Evolutionary conservation across 208 protist species (phyloP).

Genomic region (Leishmania aethiopica): DNA sequence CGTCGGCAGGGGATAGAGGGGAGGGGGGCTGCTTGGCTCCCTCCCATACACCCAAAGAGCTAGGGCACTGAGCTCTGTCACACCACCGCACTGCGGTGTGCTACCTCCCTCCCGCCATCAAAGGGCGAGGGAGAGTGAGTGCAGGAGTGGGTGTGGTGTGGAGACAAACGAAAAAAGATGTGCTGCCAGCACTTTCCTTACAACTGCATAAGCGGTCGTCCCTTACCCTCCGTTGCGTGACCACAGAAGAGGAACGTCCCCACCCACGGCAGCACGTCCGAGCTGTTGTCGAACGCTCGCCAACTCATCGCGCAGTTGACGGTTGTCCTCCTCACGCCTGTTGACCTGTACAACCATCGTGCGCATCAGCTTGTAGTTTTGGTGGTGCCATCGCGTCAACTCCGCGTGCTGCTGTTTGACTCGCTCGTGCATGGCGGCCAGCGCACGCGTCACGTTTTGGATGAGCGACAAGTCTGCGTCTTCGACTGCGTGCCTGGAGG

Average conservation of each 20-base stretch:
- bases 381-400: conserved; percentile 28
- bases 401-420: conserved; percentile 38
- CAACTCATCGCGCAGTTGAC: conserved; percentile 10
- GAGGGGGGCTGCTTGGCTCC: background rate
- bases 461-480: conserved; percentile 10
- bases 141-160: background rate
- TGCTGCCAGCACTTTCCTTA: background rate
- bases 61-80: background rate
- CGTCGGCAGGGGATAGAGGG: background rate
- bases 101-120: background rate
- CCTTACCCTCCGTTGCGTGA: background rate
- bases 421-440: conserved; percentile 34
- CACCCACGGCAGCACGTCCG: background rate
- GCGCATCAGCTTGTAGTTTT: conserved; percentile 31
- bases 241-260: background rate
- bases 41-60: background rate
- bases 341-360: conserved; percentile 31
- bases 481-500: background rate
- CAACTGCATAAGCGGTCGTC: background rate
- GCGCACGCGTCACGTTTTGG: conserved; percentile 33
- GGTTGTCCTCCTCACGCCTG: conserved; percentile 26
- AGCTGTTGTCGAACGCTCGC: background rate
- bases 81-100: background rate
- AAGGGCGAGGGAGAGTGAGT: background rate
- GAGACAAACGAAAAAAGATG: background rate